Conservation (phyloP, 768 basidiomycete genomes). For the Saitozyma sp. region DNA sequence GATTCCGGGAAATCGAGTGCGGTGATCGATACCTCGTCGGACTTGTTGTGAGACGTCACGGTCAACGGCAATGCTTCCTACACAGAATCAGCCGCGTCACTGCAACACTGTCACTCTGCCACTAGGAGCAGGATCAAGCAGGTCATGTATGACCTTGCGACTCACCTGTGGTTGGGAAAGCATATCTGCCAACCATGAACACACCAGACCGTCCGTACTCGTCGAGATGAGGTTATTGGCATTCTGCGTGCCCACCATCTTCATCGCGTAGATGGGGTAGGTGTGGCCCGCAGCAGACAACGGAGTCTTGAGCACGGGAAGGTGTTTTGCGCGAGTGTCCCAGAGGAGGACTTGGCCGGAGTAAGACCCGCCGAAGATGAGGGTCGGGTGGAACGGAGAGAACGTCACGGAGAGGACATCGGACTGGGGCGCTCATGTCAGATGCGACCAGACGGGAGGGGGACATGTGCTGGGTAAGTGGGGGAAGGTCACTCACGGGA, state of each 20-base stretch:
- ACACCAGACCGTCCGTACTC: conserved; percentile 95
- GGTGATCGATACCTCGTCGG: conserved; percentile 93
- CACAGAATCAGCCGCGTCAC: conserved; percentile 5
- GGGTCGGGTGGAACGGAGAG: conserved; percentile 95
- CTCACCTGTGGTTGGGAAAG: conserved; percentile 91
- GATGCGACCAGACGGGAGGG: neutral
- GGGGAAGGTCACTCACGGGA: conserved; percentile 62
- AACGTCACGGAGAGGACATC: conserved; percentile 96
- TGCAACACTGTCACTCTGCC: neutral
- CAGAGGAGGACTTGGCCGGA: conserved; percentile 97
- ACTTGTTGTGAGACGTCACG: conserved; percentile 90
- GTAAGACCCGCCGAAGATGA: conserved; percentile 98
- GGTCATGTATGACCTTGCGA: neutral
- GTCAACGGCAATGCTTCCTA: conserved; percentile 92
- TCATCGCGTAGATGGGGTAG: conserved; percentile 97
- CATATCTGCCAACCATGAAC: conserved; percentile 98
- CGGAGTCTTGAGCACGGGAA: conserved; percentile 95
- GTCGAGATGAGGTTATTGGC: conserved; percentile 96
- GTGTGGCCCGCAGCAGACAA: conserved; percentile 95
- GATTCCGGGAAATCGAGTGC: conserved; percentile 91
- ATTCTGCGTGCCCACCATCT: conserved; percentile 97
- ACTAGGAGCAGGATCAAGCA: neutral
- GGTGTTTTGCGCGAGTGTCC: conserved; percentile 95
- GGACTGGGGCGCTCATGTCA: conserved; percentile 61
- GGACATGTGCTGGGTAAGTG: neutral